Base-by-base conservation (phyloP, 139 green algal species). In the Astrephomene gubernaculifera region DNA sequence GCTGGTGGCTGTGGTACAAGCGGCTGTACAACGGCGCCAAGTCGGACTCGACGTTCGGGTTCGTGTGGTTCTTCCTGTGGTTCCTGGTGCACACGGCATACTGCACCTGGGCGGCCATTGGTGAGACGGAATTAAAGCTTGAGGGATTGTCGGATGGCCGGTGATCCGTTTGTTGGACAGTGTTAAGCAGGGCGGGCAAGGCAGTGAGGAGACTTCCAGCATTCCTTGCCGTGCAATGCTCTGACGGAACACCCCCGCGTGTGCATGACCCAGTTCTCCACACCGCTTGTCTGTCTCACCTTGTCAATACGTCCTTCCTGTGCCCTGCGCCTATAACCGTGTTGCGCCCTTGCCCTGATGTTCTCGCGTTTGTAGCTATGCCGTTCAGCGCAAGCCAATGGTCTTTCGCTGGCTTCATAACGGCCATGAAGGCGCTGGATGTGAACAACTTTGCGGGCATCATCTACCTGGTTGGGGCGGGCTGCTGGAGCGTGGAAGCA, bases 1-100 rank as follows among this genome's bases (percentile, higher is more conserved):
- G 86, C 21, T 94, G 92, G 44, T 89, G 92, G 61, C 57, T 95
- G 6, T 97, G 94, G 94, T 96, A 97, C 87, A 86, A 85, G 54
- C 87, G 93, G 39, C 84, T 97, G n/a, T 97, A 97, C 89, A 90
- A 92, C 41, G 89, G 89, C 17, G 89, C 88, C 0, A 88, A 86
- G 61, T 74, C 64, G 33, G 92, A 95, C 80, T 71, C 79, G 14
- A 86, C 90, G 1, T 24, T 95, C 1, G 85, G 82, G 38, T 94
- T 88, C 64, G 27, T 93, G 14, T 81, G 71, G 68, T 96, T 96
- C 89, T 96, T 96, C 87, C 33, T 95, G 19, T 87, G 92, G 69
- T 95, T 92, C 84, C 35, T 79, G 2, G 73, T 93, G 14, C 90
- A 96, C 91, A 88, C 88, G 33, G 82, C 38, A 31, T 96, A 92